Evolutionary conservation across 306 rosid genomes (phyloP).

Genomic region (Dalbergia cochinchinensis): DNA sequence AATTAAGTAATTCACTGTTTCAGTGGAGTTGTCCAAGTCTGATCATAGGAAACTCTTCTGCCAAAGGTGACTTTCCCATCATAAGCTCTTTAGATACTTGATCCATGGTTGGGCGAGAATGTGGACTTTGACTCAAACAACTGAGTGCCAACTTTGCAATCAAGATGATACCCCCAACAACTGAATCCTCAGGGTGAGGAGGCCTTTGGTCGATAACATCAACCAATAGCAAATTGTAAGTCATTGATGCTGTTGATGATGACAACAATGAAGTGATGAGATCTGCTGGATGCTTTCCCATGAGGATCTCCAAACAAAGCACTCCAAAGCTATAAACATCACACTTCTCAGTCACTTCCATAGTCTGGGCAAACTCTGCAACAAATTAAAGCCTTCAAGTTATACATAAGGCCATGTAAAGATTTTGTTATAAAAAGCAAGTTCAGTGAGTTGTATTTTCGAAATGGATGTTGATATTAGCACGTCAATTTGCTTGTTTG

Average conservation of each 20-base stretch:
- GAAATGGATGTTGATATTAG: too few species aligned
- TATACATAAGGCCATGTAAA: too few species aligned
- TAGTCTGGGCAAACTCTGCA: slow-evolving; percentile 38
- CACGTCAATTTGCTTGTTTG: too few species aligned
- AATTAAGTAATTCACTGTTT: background rate
- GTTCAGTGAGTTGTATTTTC: background rate
- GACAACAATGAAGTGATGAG: slow-evolving; percentile 27
- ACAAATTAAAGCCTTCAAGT: background rate
- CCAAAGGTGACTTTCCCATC: slow-evolving; percentile 35
- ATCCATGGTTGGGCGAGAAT: slow-evolving; percentile 46
- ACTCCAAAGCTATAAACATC: slow-evolving; percentile 46
- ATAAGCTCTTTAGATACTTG: slow-evolving; percentile 30
- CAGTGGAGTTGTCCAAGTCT: slow-evolving; percentile 45
- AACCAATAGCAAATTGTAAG: slow-evolving; percentile 27
- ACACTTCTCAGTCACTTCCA: slow-evolving; percentile 41
- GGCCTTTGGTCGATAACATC: slow-evolving; percentile 41
- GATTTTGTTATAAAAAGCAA: background rate
- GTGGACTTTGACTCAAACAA: slow-evolving; percentile 37
- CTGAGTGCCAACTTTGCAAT: slow-evolving; percentile 34
- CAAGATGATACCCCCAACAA: slow-evolving; percentile 19
- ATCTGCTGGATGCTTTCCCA: slow-evolving; percentile 49
- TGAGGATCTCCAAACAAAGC: slow-evolving; percentile 37
- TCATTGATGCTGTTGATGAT: slow-evolving; percentile 28
- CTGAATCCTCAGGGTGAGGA: slow-evolving; percentile 17
- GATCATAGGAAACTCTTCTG: background rate